A percentile compares a stretch with the other conserved stretches of the same genome.
These are phyloP conservation scores for Phytopythium vexans DNA, from an alignment of 352 stramenopile species.

Conservation along the genomic window DNA sequence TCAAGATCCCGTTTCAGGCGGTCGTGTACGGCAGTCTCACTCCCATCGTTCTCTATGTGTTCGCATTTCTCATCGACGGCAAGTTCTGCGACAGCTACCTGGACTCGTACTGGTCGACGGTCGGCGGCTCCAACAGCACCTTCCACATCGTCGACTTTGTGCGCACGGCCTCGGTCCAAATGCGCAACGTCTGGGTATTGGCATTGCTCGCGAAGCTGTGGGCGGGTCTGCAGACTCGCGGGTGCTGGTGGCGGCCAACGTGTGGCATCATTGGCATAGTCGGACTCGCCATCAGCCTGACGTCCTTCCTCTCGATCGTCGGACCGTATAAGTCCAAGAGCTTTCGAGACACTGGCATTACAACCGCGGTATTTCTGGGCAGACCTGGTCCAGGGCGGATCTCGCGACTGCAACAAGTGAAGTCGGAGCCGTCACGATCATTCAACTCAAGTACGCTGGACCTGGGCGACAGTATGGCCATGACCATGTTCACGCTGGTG, in stretches of 20 bases:
- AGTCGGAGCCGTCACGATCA: background rate
- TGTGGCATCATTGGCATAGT: slow-evolving; percentile 22
- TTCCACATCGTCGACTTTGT: slow-evolving; percentile 27
- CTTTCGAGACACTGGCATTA: slow-evolving; percentile 1
- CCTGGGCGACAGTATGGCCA: slow-evolving; percentile 10
- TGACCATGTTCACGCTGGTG: slow-evolving; percentile 10
- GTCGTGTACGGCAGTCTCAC: slow-evolving; percentile 48
- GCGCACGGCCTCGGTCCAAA: slow-evolving; percentile 30
- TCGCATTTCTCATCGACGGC: slow-evolving; percentile 37
- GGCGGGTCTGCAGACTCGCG: slow-evolving; percentile 8
- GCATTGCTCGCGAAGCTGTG: slow-evolving; percentile 25
- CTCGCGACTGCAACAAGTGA: background rate
- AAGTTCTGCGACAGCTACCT: slow-evolving; percentile 34
- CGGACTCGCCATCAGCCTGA: slow-evolving; percentile 34
- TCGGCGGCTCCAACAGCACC: slow-evolving; percentile 12
- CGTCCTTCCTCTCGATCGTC: slow-evolving; percentile 30
- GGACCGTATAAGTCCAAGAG: slow-evolving; percentile 20
- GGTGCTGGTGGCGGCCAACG: slow-evolving; percentile 1
- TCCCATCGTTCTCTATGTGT: slow-evolving; percentile 30
- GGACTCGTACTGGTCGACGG: slow-evolving; percentile 34
- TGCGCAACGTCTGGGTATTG: slow-evolving; percentile 44
- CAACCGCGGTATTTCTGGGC: background rate
- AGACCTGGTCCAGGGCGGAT: background rate
- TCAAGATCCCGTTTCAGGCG: slow-evolving; percentile 48
- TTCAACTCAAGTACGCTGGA: background rate